Conservation (phyloP, 1,139 yeast species). For the Lodderomyces parapsilosis region DNA sequence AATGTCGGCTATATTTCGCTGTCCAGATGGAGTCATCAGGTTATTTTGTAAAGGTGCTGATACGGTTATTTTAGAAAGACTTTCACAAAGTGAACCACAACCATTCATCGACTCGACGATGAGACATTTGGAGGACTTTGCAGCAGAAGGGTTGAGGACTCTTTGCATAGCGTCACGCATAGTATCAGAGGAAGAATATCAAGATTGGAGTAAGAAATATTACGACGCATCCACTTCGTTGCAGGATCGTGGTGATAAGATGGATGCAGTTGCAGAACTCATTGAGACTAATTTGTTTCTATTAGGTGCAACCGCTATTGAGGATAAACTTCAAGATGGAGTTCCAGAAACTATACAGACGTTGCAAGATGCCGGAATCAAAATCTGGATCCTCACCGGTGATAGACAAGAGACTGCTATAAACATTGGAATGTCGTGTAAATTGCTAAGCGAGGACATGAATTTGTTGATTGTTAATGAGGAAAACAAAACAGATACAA, state of each 20-base stretch:
- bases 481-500: slow-evolving; percentile 72
- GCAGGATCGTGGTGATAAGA: slow-evolving; percentile 66
- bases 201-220: slow-evolving; percentile 59
- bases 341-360: slow-evolving; percentile 97
- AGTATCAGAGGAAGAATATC: slow-evolving; percentile 76
- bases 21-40: slow-evolving; percentile 91
- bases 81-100: slow-evolving; percentile 61
- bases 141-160: slow-evolving; percentile 93
- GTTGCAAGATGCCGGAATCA: slow-evolving; percentile 93
- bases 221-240: slow-evolving; percentile 82
- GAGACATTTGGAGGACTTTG: slow-evolving; percentile 92
- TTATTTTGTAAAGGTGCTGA: slow-evolving; percentile 97
- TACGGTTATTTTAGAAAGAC: slow-evolving; percentile 86
- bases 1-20: slow-evolving; percentile 92
- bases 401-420: slow-evolving; percentile 99
- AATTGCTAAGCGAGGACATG: slow-evolving; percentile 93
- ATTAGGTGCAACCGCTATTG: slow-evolving; percentile 97
- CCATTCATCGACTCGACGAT: slow-evolving; percentile 81
- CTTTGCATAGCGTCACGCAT: slow-evolving; percentile 88
- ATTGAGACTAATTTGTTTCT: slow-evolving; percentile 79
- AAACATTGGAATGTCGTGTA: slow-evolving; percentile 97
- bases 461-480: slow-evolving; percentile 87
- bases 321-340: slow-evolving; percentile 95
- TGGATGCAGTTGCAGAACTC: slow-evolving; percentile 69
- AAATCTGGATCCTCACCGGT: slow-evolving; percentile 97